Evolutionary conservation across 2,329 filamentous ascomycete genomes (phyloP), one percentile per base, ranked within the genome.

Genomic region (Fusarium sp.): DNA sequence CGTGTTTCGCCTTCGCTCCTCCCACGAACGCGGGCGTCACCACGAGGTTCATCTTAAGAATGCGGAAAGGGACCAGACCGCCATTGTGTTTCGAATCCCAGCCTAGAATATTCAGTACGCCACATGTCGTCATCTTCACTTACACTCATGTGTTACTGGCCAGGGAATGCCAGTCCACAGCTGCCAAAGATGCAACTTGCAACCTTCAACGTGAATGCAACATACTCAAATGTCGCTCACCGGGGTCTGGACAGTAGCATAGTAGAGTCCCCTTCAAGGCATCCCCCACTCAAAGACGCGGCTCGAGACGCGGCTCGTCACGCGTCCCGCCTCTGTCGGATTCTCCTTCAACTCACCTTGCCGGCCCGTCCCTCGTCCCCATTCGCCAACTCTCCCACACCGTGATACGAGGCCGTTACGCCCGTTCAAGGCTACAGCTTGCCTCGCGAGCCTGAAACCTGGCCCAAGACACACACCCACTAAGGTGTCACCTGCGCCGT

Each of bases 351-450:
- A 70, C 64, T 64, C 61, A 68, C 62, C 58, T 67, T 54, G 37
- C 56, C 76, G 68, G 68, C 57, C 64, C 66, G 60, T 70, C 61
- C 71, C 61, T 65, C 62, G 54, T 27, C 32, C 58, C 50, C 67
- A 78, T 78, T 78, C 73, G 71, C 66, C 67, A 50, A 52, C 30
- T 65, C 64, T 66, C 64, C 50, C 66, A 56, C 65, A 56, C 65
- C 6, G 43, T 64, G 68, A 77, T 78, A 77, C 76, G 75, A 77
- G 76, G 54, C 64, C 45, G 61, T 45, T 43, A 65, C 61, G 71
- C 71, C 64, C 69, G 60, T 57, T 56, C 63, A 18, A 67, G 54
- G 66, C 67, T 75, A 54, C 67, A 73, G 54, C 68, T 52, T 67
- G 69, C 66, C 68, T 73, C 39, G 27, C 52, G 45, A 71, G 50